Evolutionary conservation across 306 rosid genomes (phyloP).

Genomic region (Oemleria cerasiformis): DNA sequence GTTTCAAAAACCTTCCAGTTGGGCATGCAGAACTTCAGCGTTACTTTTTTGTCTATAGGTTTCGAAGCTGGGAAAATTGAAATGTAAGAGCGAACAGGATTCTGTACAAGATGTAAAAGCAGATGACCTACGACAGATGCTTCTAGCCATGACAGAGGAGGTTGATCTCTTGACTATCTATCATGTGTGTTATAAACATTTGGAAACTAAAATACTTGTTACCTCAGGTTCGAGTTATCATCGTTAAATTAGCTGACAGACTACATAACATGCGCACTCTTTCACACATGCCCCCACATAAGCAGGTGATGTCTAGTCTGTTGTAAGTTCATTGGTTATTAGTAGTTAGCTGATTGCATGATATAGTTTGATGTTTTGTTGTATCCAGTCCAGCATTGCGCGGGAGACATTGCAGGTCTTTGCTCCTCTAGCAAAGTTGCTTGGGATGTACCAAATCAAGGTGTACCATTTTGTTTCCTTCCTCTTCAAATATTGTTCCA

Average conservation of each 20-base stretch:
- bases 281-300: conserved; percentile 93
- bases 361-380: conserved; percentile 22
- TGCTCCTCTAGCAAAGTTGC: conserved; percentile 99
- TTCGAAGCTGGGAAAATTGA: conserved; percentile 91
- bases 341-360: conserved; percentile 16
- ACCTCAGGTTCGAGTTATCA: conserved; percentile 94
- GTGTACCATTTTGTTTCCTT: conserved; percentile 35
- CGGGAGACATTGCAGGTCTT: conserved; percentile 95
- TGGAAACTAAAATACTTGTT: conserved; percentile 25
- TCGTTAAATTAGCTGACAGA: conserved; percentile 96
- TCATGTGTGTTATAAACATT: conserved; percentile 24
- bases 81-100: conserved; percentile 72
- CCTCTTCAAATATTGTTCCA: neutral
- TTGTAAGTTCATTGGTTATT: conserved; percentile 22
- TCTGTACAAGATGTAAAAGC: conserved; percentile 95
- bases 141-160: conserved; percentile 99
- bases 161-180: conserved; percentile 38
- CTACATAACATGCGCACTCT: conserved; percentile 97
- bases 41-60: conserved; percentile 50
- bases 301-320: conserved; percentile 65
- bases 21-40: conserved; percentile 16
- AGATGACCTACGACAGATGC: conserved; percentile 96
- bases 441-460: conserved; percentile 98
- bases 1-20: conserved; percentile 24
- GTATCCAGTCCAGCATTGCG: conserved; percentile 83